Evolutionary conservation across 345 rosid genomes (phyloP).

Genomic region (Euphorbia lathyris): DNA sequence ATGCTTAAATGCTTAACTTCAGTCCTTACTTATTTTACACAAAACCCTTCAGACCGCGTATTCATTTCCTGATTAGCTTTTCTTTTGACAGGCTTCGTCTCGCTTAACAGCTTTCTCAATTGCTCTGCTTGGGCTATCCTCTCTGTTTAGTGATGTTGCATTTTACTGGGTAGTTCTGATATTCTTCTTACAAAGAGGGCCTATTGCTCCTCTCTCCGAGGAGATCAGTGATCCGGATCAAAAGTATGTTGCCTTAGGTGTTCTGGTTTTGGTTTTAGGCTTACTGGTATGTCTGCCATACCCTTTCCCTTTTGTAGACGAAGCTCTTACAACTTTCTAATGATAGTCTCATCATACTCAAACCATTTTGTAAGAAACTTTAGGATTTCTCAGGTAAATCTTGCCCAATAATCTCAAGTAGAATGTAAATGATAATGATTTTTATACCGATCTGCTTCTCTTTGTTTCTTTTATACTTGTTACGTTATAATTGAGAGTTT

Average conservation of each 20-base stretch:
- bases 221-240: conserved; percentile 68
- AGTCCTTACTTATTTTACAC: background rate
- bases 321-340: conserved; percentile 41
- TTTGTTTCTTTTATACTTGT: background rate
- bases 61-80: background rate
- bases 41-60: background rate
- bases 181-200: conserved; percentile 84
- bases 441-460: background rate
- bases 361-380: background rate
- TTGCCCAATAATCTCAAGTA: conserved; percentile 3
- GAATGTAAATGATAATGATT: background rate
- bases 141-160: conserved; percentile 76
- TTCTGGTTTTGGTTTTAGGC: conserved; percentile 63
- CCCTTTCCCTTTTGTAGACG: conserved; percentile 72
- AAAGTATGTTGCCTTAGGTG: conserved; percentile 57
- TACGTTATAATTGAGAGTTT: too few relatives aligned
- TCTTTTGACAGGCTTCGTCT: conserved; percentile 54
- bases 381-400: background rate
- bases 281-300: conserved; percentile 80
- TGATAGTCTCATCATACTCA: conserved; percentile 4
- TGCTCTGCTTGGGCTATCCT: conserved; percentile 67
- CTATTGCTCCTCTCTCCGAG: conserved; percentile 77
- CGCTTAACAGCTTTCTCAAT: conserved; percentile 64
- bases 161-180: conserved; percentile 90
- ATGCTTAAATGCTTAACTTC: background rate